These are phyloP conservation scores for Boeremia lycopersici DNA, from an alignment of 2,329 filamentous ascomycete species.

Conservation along the genomic window DNA sequence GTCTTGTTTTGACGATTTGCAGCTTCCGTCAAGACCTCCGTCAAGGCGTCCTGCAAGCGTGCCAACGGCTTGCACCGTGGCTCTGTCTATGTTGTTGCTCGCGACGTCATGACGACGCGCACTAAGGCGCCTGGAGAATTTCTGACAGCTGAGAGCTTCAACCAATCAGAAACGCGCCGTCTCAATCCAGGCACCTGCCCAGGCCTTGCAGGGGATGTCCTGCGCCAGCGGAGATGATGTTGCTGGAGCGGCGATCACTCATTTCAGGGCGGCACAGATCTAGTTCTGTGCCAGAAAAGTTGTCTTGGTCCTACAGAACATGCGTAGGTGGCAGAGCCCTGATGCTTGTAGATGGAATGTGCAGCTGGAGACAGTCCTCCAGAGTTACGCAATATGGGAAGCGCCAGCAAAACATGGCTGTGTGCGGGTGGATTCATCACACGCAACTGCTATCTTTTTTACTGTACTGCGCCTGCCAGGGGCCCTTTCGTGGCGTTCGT, in stretches of 20 bases:
- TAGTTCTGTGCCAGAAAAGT: not conserved
- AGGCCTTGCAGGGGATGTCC: conserved; percentile 5
- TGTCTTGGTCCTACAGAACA: not conserved
- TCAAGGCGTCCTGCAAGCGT: not conserved
- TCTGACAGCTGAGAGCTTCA: conserved; percentile 5
- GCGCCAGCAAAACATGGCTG: too few species aligned
- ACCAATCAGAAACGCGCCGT: conserved; percentile 3
- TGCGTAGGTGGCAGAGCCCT: not conserved
- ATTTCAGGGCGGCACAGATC: conserved; percentile 7
- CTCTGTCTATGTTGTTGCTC: not conserved
- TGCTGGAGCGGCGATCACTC: conserved; percentile 6
- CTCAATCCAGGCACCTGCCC: conserved; percentile 7
- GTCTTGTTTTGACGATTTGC: not conserved
- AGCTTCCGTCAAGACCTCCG: too few species aligned
- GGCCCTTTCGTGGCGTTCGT: not conserved
- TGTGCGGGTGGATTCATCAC: not conserved
- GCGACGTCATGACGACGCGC: conserved; percentile 9
- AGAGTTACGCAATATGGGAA: too few species aligned
- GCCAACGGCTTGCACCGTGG: not conserved
- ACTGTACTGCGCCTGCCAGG: not conserved
- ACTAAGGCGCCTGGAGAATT: not conserved
- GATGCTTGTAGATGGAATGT: too few species aligned
- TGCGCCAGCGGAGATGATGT: conserved; percentile 16
- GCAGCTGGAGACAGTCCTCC: too few species aligned
- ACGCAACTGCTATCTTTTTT: not conserved